A percentile compares a stretch with the other conserved stretches of the same genome.
These are phyloP conservation scores for Calocybe cyanea DNA, from an alignment of 768 basidiomycete species.

Conservation along the genomic window DNA sequence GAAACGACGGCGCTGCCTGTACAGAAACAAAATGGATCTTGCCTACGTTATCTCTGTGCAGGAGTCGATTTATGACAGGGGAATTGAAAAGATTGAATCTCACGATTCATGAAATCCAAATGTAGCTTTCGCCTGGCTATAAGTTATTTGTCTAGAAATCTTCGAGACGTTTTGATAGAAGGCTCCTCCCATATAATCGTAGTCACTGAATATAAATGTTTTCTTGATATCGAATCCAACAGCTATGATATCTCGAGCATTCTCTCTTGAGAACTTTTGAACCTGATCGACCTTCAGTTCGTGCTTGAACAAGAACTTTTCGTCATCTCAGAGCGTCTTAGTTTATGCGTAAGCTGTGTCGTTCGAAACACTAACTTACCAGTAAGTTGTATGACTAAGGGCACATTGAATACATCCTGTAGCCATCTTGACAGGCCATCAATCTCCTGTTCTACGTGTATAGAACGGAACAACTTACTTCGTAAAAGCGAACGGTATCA, in stretches of 20 bases:
- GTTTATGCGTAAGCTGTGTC: background rate
- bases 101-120: constrained; percentile 97
- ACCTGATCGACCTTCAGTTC: constrained; percentile 89
- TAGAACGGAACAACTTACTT: constrained; percentile 53
- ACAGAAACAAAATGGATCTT: constrained; percentile 96
- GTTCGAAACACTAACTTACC: constrained; percentile 39
- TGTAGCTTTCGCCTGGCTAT: constrained; percentile 89
- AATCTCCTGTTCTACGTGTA: background rate
- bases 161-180: constrained; percentile 95
- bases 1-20: constrained; percentile 95
- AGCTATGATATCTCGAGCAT: constrained; percentile 95
- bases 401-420: constrained; percentile 93
- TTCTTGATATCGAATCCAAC: constrained; percentile 88
- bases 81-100: constrained; percentile 24
- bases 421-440: constrained; percentile 64
- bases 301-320: constrained; percentile 98
- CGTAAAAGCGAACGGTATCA: constrained; percentile 96
- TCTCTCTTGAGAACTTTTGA: constrained; percentile 73
- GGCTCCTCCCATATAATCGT: constrained; percentile 82
- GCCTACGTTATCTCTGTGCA: constrained; percentile 90
- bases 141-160: constrained; percentile 89
- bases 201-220: constrained; percentile 97
- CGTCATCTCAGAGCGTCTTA: constrained; percentile 66
- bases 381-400: constrained; percentile 93
- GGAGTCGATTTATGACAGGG: background rate